Evolutionary conservation across 352 stramenopile species (phyloP), one percentile per base, ranked within the genome.

Genomic region (Globisporangium radiosum): DNA sequence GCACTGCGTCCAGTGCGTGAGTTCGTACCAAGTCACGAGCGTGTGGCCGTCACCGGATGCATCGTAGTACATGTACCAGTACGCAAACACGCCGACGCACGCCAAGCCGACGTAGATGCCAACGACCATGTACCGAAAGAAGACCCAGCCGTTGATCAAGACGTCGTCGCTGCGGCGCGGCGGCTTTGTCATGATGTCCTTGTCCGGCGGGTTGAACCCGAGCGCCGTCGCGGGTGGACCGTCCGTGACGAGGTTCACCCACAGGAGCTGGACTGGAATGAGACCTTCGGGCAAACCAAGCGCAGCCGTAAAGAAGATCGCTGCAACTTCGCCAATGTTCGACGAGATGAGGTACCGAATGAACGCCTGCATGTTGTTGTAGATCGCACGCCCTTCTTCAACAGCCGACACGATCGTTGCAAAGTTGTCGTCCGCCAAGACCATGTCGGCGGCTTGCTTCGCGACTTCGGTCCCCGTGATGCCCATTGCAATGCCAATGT

Each of bases 181-280:
- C 25, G 92, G 89, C 65, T 96, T 90, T 60, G 81, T 89, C 97
- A 99, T 99, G 55, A 99, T 95, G 80, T 99, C 95, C 38, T 88
- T 92, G 66, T 98, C 93, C 38, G 97, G 94, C 45, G 97, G 95
- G 80, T 99, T 99, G 75, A 99, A 99, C 36, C 97, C 97, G 5
- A 99, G 85, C 14, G 97, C 95, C 15, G 96, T 99, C 2, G 97
- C 98, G 14, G 97, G 97, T 37, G 95, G 96, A 37, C 97, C 97
- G 73, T 99, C 98, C 10, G 97, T 99, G 42, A 99, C 97, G 15
- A 99, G 79, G 77, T 99, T 99, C n/a, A 99, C 96, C 97, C 97
- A 99, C 11, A 99, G 75, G 11, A 99, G 79, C 73, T 99, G 97
- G 62, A 99, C 97, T 2, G 98, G 95, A 56, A 97, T 99, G 19